Conservation (phyloP, 2,329 filamentous ascomycete genomes). For the Aspergillus spinulosporus region DNA sequence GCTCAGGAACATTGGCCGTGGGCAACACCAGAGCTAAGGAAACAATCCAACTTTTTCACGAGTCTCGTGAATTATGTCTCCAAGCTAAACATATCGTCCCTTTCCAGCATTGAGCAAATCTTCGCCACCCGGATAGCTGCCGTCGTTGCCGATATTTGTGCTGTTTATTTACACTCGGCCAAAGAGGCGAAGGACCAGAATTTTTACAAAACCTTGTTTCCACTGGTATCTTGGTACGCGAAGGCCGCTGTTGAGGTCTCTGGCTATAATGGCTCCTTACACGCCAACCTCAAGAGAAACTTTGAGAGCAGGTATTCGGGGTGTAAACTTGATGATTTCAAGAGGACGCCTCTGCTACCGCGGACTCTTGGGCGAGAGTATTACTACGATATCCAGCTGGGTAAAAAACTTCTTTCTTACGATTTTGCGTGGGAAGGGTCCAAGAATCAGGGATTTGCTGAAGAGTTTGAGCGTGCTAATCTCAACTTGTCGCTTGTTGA, state of each 20-base stretch:
- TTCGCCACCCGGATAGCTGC: constrained; percentile 72
- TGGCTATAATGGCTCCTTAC: constrained; percentile 83
- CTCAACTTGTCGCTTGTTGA: constrained; percentile 88
- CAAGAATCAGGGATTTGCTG: constrained; percentile 70
- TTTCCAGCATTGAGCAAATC: constrained; percentile 48
- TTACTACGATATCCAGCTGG: constrained; percentile 79
- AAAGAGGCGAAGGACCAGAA: constrained; percentile 70
- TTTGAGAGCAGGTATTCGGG: constrained; percentile 75
- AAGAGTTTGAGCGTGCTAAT: constrained; percentile 84
- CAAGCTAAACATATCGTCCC: constrained; percentile 57
- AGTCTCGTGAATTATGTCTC: constrained; percentile 70
- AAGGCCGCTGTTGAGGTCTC: constrained; percentile 76
- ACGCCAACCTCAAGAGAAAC: constrained; percentile 81
- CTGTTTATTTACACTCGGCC: constrained; percentile 85
- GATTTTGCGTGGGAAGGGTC: constrained; percentile 74
- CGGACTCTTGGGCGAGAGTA: constrained; percentile 71
- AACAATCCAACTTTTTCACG: constrained; percentile 71
- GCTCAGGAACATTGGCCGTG: constrained; percentile 96
- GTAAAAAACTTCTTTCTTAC: constrained; percentile 71
- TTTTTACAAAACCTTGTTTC: constrained; percentile 70
- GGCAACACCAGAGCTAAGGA: constrained; percentile 78
- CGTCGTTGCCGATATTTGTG: constrained; percentile 80
- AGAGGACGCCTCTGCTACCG: constrained; percentile 67
- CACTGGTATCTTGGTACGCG: constrained; percentile 75
- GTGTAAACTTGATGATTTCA: constrained; percentile 73